Base-by-base conservation (phyloP, 352 stramenopile genomes). In the Phytopythium delawarense region DNA sequence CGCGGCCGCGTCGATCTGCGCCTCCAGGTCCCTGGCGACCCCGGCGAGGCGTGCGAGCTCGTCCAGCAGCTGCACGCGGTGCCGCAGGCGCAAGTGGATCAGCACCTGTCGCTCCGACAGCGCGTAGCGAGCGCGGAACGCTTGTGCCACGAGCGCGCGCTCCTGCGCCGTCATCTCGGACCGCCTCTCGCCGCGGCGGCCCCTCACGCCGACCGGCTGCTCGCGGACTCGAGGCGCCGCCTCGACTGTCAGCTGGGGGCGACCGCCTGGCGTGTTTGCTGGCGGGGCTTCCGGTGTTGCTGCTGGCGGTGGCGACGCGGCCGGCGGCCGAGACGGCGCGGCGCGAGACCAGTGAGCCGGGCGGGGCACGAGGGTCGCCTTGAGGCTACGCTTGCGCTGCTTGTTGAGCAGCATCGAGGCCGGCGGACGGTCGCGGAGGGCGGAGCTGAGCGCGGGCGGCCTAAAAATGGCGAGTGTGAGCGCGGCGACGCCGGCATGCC, bases 41-140 rank as follows among this genome's bases (percentile, higher is more conserved):
- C 63, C 57, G 18, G 71, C 72, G 21, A 83, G 61, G 13, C 64
- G 72, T 30, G 37, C 32, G 56, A 83, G 69, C 66, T 84, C 75
- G 7, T 78, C 61, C 39, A 78, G 39, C 35, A 81, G 48, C 64
- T 81, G 67, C 0, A 39, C 46, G 21, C 75, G 72, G 34, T 57
- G 71, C 12, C 21, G 57, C 16, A 65, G 61, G 5, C 70, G 63
- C 49, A 81, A 13, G 51, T 57, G 50, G n/a, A 61, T 56, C 35
- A 75, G 34, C 49, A 68, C 52, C 20, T 56, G 63, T 12, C 57
- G 55, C 37, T 67, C 62, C 15, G 67, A 54, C 61, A 76, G 59
- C 16, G 69, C 39, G 21, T 69, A 63, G 5, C 65, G 67, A 46
- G 71, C 48, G 32, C 67, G 64, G 39, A 75, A 63, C 8, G 65